Conservation (phyloP, 257 asterid species). For the Petunia axillaris region DNA sequence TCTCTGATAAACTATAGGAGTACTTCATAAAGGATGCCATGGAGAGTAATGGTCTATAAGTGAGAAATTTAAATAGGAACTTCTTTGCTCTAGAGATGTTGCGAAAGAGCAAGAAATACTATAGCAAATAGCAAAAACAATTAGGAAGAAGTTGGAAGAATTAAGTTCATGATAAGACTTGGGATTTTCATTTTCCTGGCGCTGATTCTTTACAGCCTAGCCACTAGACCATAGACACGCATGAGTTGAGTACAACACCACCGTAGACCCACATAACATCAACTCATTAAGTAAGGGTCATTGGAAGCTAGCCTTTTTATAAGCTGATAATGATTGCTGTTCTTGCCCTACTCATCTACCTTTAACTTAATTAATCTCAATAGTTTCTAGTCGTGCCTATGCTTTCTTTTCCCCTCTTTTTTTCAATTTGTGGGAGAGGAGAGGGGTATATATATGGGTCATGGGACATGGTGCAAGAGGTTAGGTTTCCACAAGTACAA, state of each 20-base stretch:
- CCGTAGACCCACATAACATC: constrained; percentile 12
- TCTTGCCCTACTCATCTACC: background rate
- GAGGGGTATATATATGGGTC: too few relatives aligned
- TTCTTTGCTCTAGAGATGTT: too few relatives aligned
- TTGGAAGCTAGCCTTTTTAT: constrained; percentile 12
- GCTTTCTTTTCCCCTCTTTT: background rate
- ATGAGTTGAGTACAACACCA: background rate
- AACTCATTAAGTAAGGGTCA: constrained; percentile 10
- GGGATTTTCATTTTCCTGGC: background rate
- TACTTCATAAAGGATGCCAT: constrained; percentile 44
- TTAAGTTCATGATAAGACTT: background rate
- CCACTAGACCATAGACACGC: constrained; percentile 1
- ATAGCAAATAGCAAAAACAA: background rate
- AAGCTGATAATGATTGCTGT: constrained; percentile 5
- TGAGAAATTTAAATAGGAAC: too few relatives aligned
- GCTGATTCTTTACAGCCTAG: constrained; percentile 29
- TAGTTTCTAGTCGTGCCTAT: too few relatives aligned
- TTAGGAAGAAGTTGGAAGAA: background rate
- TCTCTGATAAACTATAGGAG: constrained; percentile 31
- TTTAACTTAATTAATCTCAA: background rate
- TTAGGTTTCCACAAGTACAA: too few relatives aligned
- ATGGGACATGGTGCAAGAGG: background rate
- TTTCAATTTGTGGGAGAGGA: background rate
- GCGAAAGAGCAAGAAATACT: background rate
- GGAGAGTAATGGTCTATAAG: background rate